Base-by-base conservation (phyloP, 2,329 filamentous ascomycete genomes). In the Davidsoniella virescens region DNA sequence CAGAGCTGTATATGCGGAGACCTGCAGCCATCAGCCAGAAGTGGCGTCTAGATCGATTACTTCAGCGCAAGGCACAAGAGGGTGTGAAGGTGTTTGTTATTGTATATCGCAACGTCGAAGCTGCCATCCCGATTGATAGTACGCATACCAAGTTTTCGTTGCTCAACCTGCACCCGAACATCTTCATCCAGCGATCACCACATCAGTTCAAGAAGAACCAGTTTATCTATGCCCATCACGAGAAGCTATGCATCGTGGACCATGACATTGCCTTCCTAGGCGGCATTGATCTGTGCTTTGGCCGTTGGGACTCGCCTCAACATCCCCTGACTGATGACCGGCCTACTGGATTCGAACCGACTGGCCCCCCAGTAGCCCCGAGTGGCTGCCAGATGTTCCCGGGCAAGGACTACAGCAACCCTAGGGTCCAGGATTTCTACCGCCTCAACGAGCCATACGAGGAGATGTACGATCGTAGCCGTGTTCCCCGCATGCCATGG, bases 181-280 rank as follows among this genome's bases (percentile, higher is more conserved):
- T 98, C 55, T 94, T 94, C 58, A 87, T 98, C 12, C 87, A 96
- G 62, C 75, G 92, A 59, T 96, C 92, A 2, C 92, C 92, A 0
- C 95, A 98, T 59, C 92, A 98, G 65, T 88, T 96, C 66, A 85
- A 94, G 60, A 94, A 98, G 67, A 96, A 96, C 59, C 94, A 94
- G 43, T 98, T 98, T 69, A 98, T 98, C 70, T 98, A 93, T 72
- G 92, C 92, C 1, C 92, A 98, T 62, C 92, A 98, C 65, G 92
- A 98, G 64, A 98, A 98, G 66, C 76, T 98, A n/a, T 90, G 87
- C 60, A 80, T 98, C 39, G 84, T 98, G 16, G 92, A 98, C 62
- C 92, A 96, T 60, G 92, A 90, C 49, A 80, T 96, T 46, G 92
- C 90, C 9, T 96, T 98, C 63, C 81, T 94, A 45, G 92, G 92